Conservation (phyloP, 2,329 filamentous ascomycete species). For the Colletotrichum shisoi region DNA sequence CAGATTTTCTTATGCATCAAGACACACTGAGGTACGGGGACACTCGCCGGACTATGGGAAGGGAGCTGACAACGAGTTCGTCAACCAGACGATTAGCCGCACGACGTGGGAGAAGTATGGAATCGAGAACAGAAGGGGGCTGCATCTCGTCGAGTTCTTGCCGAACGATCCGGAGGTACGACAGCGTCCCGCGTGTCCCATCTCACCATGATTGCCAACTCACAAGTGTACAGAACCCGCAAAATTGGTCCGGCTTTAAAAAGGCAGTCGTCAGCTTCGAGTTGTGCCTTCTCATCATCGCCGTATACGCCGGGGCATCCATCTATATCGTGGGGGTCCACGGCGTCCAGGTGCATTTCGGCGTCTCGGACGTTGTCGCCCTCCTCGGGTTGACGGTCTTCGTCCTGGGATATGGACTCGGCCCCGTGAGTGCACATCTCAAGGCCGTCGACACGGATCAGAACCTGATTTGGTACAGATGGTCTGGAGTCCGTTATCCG, state of each 20-base stretch:
- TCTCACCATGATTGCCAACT: not conserved
- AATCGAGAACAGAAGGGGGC: not conserved
- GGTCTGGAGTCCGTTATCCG: constrained; percentile 40
- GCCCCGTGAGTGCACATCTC: constrained; percentile 46
- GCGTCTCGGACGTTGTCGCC: constrained; percentile 74
- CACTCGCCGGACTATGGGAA: not conserved
- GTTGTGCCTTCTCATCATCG: constrained; percentile 53
- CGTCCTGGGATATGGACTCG: constrained; percentile 81
- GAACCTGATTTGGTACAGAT: constrained; percentile 9
- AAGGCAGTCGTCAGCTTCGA: constrained; percentile 73
- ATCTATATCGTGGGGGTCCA: constrained; percentile 79
- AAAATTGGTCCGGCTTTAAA: constrained; percentile 71
- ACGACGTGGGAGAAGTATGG: constrained; percentile 26
- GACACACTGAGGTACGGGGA: constrained; percentile 11
- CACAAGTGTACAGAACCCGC: constrained; percentile 67
- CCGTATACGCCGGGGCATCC: constrained; percentile 49
- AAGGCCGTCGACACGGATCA: no score
- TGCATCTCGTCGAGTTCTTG: constrained; percentile 35
- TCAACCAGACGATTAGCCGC: constrained; percentile 14
- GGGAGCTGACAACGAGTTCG: constrained; percentile 1
- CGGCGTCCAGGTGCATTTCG: constrained; percentile 69
- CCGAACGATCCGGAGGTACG: constrained; percentile 35
- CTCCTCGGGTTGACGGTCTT: constrained; percentile 78
- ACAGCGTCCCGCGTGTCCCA: not conserved
- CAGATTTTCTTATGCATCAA: constrained; percentile 7